Base-by-base conservation (phyloP, 2,329 filamentous ascomycete species). In the Xylaria sp. region DNA sequence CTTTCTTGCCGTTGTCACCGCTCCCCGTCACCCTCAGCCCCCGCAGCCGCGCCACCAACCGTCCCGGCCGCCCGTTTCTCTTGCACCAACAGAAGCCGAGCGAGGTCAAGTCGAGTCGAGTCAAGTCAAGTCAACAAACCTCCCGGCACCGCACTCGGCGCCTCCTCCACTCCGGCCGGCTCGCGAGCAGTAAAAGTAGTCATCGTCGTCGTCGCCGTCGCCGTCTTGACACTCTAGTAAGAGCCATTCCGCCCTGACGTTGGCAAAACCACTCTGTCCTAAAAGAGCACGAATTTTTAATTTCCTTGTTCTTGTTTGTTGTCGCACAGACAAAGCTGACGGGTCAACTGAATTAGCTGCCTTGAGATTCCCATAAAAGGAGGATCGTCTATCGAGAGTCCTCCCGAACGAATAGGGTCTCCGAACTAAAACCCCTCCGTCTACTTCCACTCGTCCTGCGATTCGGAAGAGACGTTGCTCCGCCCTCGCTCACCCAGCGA, bases 1-100 rank as follows among this genome's bases (percentile, higher is more conserved):
- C 66, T 72, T 75, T 76, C 73, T 75, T 72, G 75, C 70, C 75
- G 74, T 72, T 72, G 74, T 66, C 15, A 63, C 70, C 12, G 39
- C 28, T 28, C 28, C 28, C 28, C 28, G 65, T 57, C 51, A 56
- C 66, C 63, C 44, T 63, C 58, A 59, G 65, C 67, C 72, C 57
- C 66, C 62, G 50, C 57, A 50, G 25, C 62, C 37, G 63, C 66
- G 66, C 61, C 65, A 61, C 58, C 48, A n/a, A 20, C 54, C 28
- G 18, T 61, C 18, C n/a, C 55, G 20, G 52, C 66, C 61, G 46
- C 58, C 70, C 68, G 48, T 56, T 48, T 31, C 41, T 25, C 28
- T 39, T 28, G 23, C 56, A 69, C 50, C 18, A 56, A 28, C 28
- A 28, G 28, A 28, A 28, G 28, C 28, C 28, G 5, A 25, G 34